Evolutionary conservation across 2,329 filamentous ascomycete genomes (phyloP).

Genomic region (Catunica adiposa): DNA sequence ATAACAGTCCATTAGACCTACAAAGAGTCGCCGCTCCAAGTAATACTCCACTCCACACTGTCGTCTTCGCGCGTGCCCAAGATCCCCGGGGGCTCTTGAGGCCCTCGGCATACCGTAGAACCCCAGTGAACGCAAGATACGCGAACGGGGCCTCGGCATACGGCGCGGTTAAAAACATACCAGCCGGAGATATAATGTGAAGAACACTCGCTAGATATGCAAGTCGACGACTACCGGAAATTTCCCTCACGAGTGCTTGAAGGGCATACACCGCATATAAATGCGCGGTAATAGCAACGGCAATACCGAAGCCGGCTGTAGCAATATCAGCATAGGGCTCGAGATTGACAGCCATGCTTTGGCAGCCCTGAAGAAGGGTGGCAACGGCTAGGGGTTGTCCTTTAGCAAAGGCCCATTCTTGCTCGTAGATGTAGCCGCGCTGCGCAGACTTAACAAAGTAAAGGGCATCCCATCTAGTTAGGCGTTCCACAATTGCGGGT

Average conservation of each 20-base stretch:
- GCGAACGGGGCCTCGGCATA: constrained; percentile 72
- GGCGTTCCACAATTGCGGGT: constrained; percentile 29
- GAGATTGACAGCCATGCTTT: constrained; percentile 9
- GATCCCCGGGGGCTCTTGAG: constrained; percentile 26
- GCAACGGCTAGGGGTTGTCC: constrained; percentile 25
- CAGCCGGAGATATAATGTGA: constrained; percentile 74
- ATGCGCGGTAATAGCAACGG: constrained; percentile 58
- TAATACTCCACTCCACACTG: constrained; percentile 45
- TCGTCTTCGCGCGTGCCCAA: constrained; percentile 19
- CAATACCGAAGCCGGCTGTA: constrained; percentile 38
- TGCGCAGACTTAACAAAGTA: constrained; percentile 52
- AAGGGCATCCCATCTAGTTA: constrained; percentile 68
- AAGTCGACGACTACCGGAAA: constrained; percentile 38
- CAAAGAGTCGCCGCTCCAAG: constrained; percentile 61
- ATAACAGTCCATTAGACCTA: constrained; percentile 74
- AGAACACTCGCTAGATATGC: constrained; percentile 39
- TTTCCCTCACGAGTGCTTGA: constrained; percentile 52
- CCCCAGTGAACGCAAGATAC: constrained; percentile 57
- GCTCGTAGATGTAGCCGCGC: constrained; percentile 55
- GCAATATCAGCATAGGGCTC: constrained; percentile 11
- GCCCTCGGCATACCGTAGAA: constrained; percentile 45
- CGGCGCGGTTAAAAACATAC: constrained; percentile 74
- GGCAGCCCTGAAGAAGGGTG: constrained; percentile 9
- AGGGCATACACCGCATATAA: constrained; percentile 60
- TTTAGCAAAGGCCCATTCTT: constrained; percentile 67